Evolutionary conservation across 2,329 filamentous ascomycete genomes (phyloP), one percentile per base, ranked within the genome.

Genomic region (Beauveria australis): DNA sequence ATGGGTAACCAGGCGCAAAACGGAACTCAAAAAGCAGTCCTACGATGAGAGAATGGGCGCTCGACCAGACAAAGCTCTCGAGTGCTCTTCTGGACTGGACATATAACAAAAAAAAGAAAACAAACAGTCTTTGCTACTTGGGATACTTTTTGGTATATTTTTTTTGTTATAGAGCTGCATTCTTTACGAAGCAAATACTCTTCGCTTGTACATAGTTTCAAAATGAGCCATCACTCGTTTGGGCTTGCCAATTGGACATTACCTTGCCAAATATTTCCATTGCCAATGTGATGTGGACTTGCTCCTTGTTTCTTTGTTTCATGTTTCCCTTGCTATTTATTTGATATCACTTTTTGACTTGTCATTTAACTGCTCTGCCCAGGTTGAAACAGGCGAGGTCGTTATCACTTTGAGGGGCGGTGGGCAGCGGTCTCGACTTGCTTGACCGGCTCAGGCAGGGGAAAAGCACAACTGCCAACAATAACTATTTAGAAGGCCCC

Each of bases 111-210:
- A 57, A 48, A 47, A 33, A 43, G 5, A 40, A 22, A 55, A n/a
- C 22, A 19, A 22, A 14, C 22, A 19, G 22, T 46, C 37, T 16
- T 43, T 53, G 22, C 3, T 41, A 16, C 24, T 46, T 10, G 5
- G 26, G 10, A 5, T 28, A 19, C 19, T 9, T 18, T 48, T 57
- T 57, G 30, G 54, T n/a, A 55, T 43, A 8, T 26, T 57, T 53
- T 57, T 53, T 53, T 22, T 28, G 28, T 48, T 49, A 41, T 57
- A 57, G 30, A 57, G 41, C 43, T 49, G 54, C 44, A 40, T 48
- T 55, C 44, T 48, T 57, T 52, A 33, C 54, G 40, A 40, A 52
- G 12, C 33, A n/a, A 28, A 57, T 41, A 57, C 44, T 33, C 54
- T 57, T 57, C 44, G n/a, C 1, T 18, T 48, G 54, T 57, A 57